Percentiles rank a stretch among this genome's conserved stretches.
Evolutionary conservation across 192 early-diverging fungal genomes (phyloP).

Genomic region (Piromyces finnis): DNA sequence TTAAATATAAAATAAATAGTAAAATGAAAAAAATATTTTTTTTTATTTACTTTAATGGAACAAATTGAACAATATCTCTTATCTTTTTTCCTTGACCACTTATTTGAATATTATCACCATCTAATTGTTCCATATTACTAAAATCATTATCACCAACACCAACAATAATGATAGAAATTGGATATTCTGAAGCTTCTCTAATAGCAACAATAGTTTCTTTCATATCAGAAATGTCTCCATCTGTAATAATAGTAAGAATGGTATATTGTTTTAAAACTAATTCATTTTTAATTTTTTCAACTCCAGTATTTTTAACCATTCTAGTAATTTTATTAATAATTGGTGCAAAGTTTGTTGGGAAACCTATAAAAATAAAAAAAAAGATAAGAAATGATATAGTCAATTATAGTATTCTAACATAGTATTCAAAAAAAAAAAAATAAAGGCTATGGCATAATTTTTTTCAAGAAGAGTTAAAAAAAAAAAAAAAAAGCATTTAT

Average conservation of each 20-base stretch:
- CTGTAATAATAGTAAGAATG: not conserved
- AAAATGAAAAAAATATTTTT: too few relatives aligned
- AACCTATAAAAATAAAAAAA: not conserved
- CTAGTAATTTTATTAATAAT: not conserved
- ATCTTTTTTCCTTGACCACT: not conserved
- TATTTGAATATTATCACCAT: not conserved
- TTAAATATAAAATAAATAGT: too few relatives aligned
- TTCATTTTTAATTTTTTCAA: not conserved
- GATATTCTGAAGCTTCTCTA: not conserved
- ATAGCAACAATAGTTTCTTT: not conserved
- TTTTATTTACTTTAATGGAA: not conserved
- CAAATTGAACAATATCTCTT: not conserved
- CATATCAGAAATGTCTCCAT: not conserved
- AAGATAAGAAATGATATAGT: too few relatives aligned
- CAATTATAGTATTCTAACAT: too few relatives aligned
- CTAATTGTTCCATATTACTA: not conserved
- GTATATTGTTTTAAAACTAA: not conserved
- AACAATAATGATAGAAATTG: not conserved
- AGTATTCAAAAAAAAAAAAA: too few relatives aligned
- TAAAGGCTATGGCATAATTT: too few relatives aligned
- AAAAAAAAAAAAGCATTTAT: too few relatives aligned
- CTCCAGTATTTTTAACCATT: not conserved
- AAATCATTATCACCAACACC: not conserved
- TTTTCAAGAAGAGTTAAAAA: too few relatives aligned
- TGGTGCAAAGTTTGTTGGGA: not conserved